Evolutionary conservation across 2,329 filamentous ascomycete genomes (phyloP).

Genomic region (Macrophomina tecta): DNA sequence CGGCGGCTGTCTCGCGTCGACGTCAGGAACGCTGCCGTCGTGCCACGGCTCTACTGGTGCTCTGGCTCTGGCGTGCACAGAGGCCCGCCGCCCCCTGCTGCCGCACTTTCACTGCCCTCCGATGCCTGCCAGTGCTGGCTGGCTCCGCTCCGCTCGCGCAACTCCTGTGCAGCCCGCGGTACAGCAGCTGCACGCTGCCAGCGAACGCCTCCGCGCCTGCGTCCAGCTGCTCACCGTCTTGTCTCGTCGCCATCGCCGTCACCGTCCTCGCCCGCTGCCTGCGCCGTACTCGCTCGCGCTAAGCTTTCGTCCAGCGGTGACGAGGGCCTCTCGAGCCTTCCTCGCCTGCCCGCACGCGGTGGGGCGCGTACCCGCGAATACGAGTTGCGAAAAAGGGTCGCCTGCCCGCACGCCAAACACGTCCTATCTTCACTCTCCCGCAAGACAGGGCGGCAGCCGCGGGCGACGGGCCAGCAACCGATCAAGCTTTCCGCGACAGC

Average conservation of each 20-base stretch:
- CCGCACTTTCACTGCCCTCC: conserved; percentile 7
- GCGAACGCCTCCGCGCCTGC: conserved; percentile 19
- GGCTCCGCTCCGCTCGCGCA: conserved; percentile 23
- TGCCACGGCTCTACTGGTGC: conserved; percentile 15
- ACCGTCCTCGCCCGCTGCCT: conserved; percentile 1
- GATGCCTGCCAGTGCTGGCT: not conserved
- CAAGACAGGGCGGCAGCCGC: conserved; percentile 2
- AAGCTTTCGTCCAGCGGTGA: conserved; percentile 20
- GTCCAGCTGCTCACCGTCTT: conserved; percentile 6
- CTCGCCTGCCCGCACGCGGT: conserved; percentile 23
- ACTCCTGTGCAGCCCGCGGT: conserved; percentile 22
- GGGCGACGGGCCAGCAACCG: not conserved
- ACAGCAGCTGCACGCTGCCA: conserved; percentile 19
- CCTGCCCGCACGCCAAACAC: conserved; percentile 16
- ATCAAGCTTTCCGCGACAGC: conserved; percentile 19
- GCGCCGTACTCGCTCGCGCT: conserved; percentile 13
- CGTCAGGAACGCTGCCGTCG: conserved; percentile 14
- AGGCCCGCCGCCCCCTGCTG: conserved; percentile 12
- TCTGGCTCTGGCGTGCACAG: conserved; percentile 12
- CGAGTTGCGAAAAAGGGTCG: conserved; percentile 22
- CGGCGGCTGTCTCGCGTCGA: conserved; percentile 14
- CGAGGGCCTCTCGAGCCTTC: conserved; percentile 16
- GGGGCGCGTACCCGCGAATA: conserved; percentile 21
- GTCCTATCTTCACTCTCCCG: conserved; percentile 7
- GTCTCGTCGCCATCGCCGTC: not conserved